These are phyloP conservation scores for Solanum virginianum DNA, from an alignment of 257 asterid genomes.

Conservation along the genomic window DNA sequence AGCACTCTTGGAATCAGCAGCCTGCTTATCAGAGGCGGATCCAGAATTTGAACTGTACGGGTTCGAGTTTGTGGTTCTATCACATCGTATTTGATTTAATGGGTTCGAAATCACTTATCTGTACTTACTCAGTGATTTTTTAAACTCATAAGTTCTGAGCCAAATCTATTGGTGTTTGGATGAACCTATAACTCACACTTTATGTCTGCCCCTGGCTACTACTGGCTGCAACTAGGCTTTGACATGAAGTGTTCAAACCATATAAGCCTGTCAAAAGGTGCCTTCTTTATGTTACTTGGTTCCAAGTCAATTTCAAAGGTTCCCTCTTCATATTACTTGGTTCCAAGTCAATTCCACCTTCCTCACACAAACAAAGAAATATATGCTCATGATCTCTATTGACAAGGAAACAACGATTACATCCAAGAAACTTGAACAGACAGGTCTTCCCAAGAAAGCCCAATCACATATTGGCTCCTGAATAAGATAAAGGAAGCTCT, in stretches of 20 bases:
- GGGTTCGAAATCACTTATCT: background rate
- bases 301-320: background rate
- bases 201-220: background rate
- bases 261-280: background rate
- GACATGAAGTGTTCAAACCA: background rate
- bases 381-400: background rate
- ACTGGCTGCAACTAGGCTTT: background rate
- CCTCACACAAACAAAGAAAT: background rate
- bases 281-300: background rate
- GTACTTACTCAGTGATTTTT: background rate
- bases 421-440: background rate
- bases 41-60: background rate
- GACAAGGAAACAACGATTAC: background rate
- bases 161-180: background rate
- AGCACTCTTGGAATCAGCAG: background rate
- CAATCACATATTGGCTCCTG: background rate
- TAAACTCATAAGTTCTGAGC: background rate
- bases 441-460: background rate
- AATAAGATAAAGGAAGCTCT: background rate
- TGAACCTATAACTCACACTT: background rate
- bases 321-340: background rate
- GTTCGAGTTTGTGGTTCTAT: background rate
- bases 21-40: background rate
- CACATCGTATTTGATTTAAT: background rate
- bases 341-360: background rate